Evolutionary conservation across 495 filamentous ascomycete genomes (phyloP).

Genomic region (Schizothecium vesticola): DNA sequence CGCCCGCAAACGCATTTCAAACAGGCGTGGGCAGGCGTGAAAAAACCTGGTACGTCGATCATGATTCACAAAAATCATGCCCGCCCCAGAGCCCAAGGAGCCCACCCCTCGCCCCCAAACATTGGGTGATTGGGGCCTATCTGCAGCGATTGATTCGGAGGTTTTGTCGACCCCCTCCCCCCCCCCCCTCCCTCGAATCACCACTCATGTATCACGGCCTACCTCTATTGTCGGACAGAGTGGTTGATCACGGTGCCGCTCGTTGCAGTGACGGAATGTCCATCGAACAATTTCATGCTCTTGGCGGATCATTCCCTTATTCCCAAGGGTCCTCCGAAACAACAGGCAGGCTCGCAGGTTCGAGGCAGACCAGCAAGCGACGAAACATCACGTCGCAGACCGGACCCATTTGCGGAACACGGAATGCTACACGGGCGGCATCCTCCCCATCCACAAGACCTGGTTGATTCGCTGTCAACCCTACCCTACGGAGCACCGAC

Average conservation of each 20-base stretch:
- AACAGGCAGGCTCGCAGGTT: not conserved
- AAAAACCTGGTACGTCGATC: conserved; percentile 10
- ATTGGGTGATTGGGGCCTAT: not conserved
- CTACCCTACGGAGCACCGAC: not conserved
- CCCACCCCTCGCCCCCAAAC: too few species aligned
- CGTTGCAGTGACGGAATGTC: not conserved
- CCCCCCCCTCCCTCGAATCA: not conserved
- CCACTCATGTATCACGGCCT: not conserved
- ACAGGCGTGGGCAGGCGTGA: not conserved
- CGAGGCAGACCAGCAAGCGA: not conserved
- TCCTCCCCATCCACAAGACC: not conserved
- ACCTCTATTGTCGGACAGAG: not conserved
- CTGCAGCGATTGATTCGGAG: not conserved
- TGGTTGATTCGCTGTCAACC: not conserved
- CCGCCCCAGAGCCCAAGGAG: not conserved
- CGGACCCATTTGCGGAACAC: not conserved
- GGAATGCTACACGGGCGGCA: not conserved
- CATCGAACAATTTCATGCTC: not conserved
- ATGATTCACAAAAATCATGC: conserved; percentile 12
- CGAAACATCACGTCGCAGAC: not conserved
- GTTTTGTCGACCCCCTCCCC: not conserved
- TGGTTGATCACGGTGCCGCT: not conserved
- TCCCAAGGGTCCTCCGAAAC: not conserved
- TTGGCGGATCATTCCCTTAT: not conserved
- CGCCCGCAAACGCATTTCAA: conserved; percentile 13